Base-by-base conservation (phyloP, 1,139 yeast species). In the Yamadazyma atlantica region DNA sequence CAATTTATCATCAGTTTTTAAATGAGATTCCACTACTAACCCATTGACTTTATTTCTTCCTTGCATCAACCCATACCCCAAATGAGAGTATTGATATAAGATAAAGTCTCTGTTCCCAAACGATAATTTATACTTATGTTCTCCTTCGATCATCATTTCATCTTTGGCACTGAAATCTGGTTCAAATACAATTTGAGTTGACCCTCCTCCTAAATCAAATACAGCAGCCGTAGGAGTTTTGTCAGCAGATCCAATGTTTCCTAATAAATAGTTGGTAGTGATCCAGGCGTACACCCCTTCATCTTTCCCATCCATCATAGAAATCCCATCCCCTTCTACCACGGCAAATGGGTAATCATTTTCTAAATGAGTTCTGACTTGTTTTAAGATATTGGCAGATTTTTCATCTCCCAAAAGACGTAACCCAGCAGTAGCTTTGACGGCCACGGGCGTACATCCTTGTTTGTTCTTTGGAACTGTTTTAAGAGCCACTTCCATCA, bases 251-350 rank as follows among this genome's bases (percentile, higher is more conserved):
- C 97, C 97, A 58, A 92, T 88, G 64, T 90, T 90, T 30, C 97
- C 97, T 50, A 92, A 75, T 47, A 92, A 69, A 60, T 82, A 92
- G 68, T 92, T 92, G 37, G 97, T 83, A 27, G 98, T 92, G 58
- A 92, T 85, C 99, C 99, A 92, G 1, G 98, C 98, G 55, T 80
- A 92, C n/a, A 92, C 97, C 59, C 98, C 99, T 68, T 92, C 98
- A 53, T 90, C 96, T 45, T 80, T 83, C 50, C 98, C 98, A 41
- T 86, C 92, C 97, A 92, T 90, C 53, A 92, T 85, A 9, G 90
- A 75, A 41, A 92, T 75, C 41, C 97, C 97, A 42, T 87, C 85
- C 35, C 82, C 88, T 8, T 73, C 76, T 34, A 89, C 95, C 30
- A 92, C 89, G 1, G 96, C 85, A 68, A 92, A 94, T 36, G 97